Conservation (phyloP, 352 stramenopile species). For the Hyaloperonospora arabidopsidis region DNA sequence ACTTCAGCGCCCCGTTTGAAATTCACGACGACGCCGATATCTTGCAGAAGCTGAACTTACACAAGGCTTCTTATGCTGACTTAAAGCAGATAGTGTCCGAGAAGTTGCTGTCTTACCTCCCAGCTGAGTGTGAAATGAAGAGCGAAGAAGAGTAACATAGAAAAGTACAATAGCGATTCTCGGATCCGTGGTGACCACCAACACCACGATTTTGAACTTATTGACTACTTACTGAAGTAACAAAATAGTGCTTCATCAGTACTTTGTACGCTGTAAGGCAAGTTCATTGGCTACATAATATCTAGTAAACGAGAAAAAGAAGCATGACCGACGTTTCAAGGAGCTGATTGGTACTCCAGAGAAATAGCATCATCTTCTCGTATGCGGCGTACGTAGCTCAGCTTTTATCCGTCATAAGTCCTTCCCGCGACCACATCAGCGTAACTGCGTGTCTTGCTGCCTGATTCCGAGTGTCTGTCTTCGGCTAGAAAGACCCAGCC, state of each 20-base stretch:
- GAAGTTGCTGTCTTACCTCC: conserved; percentile 67
- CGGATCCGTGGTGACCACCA: conserved; percentile 2
- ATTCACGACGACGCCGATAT: conserved; percentile 97
- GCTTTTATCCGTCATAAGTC: conserved; percentile 11
- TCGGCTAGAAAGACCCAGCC: conserved; percentile 43
- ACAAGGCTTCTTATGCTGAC: conserved; percentile 62
- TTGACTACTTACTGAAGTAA: conserved; percentile 8
- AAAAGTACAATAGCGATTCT: conserved; percentile 9
- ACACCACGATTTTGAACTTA: conserved; percentile 13
- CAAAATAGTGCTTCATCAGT: too few species aligned
- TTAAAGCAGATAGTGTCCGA: conserved; percentile 67
- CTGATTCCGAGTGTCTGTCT: conserved; percentile 15
- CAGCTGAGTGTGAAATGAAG: conserved; percentile 71
- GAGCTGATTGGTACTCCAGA: too few species aligned
- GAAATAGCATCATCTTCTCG: not conserved
- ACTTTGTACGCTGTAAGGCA: conserved; percentile 3
- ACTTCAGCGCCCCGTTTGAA: conserved; percentile 94
- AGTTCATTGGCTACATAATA: too few species aligned
- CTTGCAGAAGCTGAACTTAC: conserved; percentile 89
- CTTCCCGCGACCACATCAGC: conserved; percentile 35
- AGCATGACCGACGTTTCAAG: too few species aligned
- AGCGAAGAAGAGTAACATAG: conserved; percentile 37
- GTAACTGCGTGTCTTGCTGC: conserved; percentile 29
- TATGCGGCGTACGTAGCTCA: not conserved
- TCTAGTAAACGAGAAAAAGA: too few species aligned